Percentiles rank a stretch among this genome's conserved stretches.
Conservation (phyloP, 306 rosid genomes). For the Vigna angularis region DNA sequence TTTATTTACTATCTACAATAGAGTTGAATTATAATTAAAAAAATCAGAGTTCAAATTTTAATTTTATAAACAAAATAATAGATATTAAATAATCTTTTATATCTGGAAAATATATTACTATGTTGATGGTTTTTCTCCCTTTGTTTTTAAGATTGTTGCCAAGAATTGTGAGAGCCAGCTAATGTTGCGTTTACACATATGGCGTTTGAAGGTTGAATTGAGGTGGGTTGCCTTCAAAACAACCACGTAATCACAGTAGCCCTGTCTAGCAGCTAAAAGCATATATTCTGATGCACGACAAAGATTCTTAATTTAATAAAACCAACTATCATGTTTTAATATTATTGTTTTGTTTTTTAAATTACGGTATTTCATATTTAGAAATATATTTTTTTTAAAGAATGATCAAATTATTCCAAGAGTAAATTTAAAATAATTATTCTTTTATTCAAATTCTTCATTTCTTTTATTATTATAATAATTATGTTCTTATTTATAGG, state of each 20-base stretch:
- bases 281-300: background rate
- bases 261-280: conserved; percentile 37
- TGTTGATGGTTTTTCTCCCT: conserved; percentile 43
- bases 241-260: conserved; percentile 22
- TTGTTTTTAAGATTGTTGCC: conserved; percentile 5
- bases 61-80: no score
- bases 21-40: no score
- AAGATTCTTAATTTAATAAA: background rate
- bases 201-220: conserved; percentile 44
- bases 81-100: no score
- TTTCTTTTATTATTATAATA: no score
- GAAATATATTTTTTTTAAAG: background rate
- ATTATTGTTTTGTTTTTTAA: background rate
- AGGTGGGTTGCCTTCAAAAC: conserved; percentile 29
- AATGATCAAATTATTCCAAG: no score
- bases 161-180: conserved; percentile 52
- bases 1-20: no score
- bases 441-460: no score
- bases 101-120: no score
- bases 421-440: no score
- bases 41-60: no score
- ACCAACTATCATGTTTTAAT: background rate
- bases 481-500: no score
- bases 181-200: conserved; percentile 28
- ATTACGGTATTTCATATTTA: background rate